Evolutionary conservation across 202 grass and related monocot species (phyloP), one percentile per base, ranked within the genome.

Genomic region (Bolboschoenoplectus hybrid): DNA sequence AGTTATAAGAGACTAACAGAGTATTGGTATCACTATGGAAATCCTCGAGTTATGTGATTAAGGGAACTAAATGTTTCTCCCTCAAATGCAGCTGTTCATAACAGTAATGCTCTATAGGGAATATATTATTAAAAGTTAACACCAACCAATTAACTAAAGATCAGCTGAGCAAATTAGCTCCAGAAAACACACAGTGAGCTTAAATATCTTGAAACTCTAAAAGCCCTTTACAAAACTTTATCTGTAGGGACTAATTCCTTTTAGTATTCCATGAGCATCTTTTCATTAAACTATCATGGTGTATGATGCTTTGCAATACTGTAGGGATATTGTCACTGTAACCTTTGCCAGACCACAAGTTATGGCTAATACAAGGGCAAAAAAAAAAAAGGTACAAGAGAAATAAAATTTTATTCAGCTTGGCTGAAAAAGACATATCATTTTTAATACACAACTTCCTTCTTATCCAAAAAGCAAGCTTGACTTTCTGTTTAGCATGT

Each of bases 381-480:
- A 53, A 50, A 50, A 32, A 11, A 44, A 3, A 17, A 2, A 26
- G 19, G 7, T 41, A 12, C 12, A 55, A 76, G 47, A 76, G 44
- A 73, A n/a, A 9, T 0, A 74, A 2, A 74, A 74, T 34, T 74
- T 52, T 76, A 38, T 35, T 17, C 49, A 57, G 49, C 51, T 41
- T 39, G 74, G 74, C 51, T 78, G 51, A 78, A 77, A 78, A 57
- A 57, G 74, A 78, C 71, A 74, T 51, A 32, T 74, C 1, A 34
- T 51, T 50, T 74, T 52, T 19, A 74, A 10, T 36, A 80, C 36
- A 39, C 70, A 80, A 43, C 36, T 80, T 74, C 46, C 17, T 51
- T 57, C 74, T 60, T 80, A 60, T 61, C 75, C 75, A 80, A 60
- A 60, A 80, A 80, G 75, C 53, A 80, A 80, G 16, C 53, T 60